Conservation (phyloP, 148 eudicot genomes). For the Diospyros lotus region DNA sequence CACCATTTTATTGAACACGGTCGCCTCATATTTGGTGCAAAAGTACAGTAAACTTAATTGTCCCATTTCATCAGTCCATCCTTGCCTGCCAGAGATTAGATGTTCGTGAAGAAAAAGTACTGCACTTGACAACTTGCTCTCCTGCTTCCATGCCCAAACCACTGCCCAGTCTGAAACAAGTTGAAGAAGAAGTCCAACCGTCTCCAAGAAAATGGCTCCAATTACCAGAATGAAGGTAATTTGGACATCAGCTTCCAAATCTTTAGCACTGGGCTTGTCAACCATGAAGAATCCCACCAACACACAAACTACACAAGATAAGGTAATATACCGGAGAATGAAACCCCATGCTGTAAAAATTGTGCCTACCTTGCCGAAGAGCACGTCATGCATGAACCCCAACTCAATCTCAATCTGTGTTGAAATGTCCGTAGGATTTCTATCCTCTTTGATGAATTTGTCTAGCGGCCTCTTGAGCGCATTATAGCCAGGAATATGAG, state of each 20-base stretch:
- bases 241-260: background rate
- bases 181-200: background rate
- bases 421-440: background rate
- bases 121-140: background rate
- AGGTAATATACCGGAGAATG: background rate
- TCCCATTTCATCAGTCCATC: too few species aligned
- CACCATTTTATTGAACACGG: too few species aligned
- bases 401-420: slow-evolving; percentile 11
- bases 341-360: slow-evolving; percentile 4
- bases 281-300: background rate
- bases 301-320: slow-evolving; percentile 2
- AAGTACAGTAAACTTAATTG: too few species aligned
- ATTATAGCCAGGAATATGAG: background rate
- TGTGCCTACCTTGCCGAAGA: slow-evolving; percentile 7
- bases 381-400: slow-evolving; percentile 6
- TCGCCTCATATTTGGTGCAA: too few species aligned
- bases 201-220: slow-evolving; percentile 9
- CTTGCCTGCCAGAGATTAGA: too few species aligned
- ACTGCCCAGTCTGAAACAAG: slow-evolving; percentile 13
- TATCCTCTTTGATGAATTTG: background rate
- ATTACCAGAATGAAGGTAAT: background rate
- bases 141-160: background rate
- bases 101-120: background rate
- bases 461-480: accelerated
- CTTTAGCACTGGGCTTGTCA: background rate